phyloP scores from a whole-genome alignment of 2,329 filamentous ascomycete genomes.

The Boeremia lycopersici region DNA sequence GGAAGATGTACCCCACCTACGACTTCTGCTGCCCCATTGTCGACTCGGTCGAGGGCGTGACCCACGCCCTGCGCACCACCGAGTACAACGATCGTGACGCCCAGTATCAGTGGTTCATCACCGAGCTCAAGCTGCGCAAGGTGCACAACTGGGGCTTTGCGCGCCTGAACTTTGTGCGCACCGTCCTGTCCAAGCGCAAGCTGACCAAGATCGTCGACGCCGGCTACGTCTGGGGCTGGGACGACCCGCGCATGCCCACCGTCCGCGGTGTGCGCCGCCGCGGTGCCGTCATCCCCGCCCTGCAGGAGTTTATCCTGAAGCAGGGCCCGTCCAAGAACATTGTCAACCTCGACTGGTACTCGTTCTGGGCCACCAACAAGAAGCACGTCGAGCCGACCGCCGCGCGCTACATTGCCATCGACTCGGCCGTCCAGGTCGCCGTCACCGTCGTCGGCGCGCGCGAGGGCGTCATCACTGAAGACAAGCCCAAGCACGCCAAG shows the following conservation, averaged over 20 bases:
- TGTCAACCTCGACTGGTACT: constrained; percentile 82
- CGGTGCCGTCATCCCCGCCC: constrained; percentile 78
- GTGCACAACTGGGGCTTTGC: constrained; percentile 88
- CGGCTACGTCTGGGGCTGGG: constrained; percentile 81
- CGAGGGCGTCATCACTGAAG: constrained; percentile 62
- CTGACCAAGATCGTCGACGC: constrained; percentile 81
- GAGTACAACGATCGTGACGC: constrained; percentile 88
- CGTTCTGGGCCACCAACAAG: constrained; percentile 61
- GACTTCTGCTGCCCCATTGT: constrained; percentile 85
- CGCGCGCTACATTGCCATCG: constrained; percentile 61
- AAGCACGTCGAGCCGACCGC: constrained; percentile 59
- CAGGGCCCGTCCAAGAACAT: constrained; percentile 85
- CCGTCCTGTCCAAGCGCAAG: constrained; percentile 85
- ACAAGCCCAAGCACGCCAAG: constrained; percentile 88
- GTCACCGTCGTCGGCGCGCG: constrained; percentile 70
- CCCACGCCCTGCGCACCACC: constrained; percentile 80
- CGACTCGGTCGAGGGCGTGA: constrained; percentile 80
- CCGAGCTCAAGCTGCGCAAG: constrained; percentile 73
- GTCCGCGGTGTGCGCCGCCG: constrained; percentile 78
- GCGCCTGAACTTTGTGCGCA: constrained; percentile 82
- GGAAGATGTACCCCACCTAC: constrained; percentile 89
- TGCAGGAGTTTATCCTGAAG: constrained; percentile 83
- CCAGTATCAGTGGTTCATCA: constrained; percentile 85
- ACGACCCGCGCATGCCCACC: constrained; percentile 85
- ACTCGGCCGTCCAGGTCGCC: constrained; percentile 72